These are phyloP conservation scores for Apophysomyces trapeziformis DNA, from an alignment of 371 early-diverging fungal genomes.

Conservation along the genomic window DNA sequence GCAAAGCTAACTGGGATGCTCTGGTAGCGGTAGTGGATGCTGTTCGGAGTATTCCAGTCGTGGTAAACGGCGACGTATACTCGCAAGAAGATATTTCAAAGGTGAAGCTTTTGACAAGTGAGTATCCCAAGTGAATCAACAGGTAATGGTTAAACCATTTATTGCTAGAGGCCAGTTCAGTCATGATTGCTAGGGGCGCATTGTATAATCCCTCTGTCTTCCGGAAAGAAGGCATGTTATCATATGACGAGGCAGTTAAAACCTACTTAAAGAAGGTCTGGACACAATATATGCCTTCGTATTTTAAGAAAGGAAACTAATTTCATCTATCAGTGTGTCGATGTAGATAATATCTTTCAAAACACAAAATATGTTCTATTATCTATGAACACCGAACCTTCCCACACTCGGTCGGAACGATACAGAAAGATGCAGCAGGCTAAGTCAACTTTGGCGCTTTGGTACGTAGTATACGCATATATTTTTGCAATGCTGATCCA, in stretches of 20 bases:
- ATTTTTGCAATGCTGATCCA: neutral
- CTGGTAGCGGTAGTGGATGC: conserved; percentile 71
- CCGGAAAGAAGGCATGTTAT: conserved; percentile 62
- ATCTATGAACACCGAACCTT: conserved; percentile 78
- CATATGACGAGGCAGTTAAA: conserved; percentile 56
- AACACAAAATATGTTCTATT: conserved; percentile 91
- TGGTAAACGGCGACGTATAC: conserved; percentile 93
- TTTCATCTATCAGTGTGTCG: conserved; percentile 41
- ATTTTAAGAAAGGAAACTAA: too few species aligned
- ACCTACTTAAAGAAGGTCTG: conserved; percentile 71
- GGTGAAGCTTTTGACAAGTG: conserved; percentile 60
- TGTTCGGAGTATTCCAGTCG: conserved; percentile 76
- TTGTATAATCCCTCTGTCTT: conserved; percentile 86
- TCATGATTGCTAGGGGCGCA: conserved; percentile 93
- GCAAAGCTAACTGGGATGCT: conserved; percentile 88
- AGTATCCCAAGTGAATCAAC: neutral
- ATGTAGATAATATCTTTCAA: conserved; percentile 71
- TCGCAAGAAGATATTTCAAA: conserved; percentile 61
- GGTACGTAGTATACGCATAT: conserved; percentile 29
- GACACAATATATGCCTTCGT: neutral
- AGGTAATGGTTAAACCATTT: neutral
- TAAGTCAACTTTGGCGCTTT: conserved; percentile 57
- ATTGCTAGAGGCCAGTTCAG: conserved; percentile 59
- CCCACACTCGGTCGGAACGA: conserved; percentile 48
- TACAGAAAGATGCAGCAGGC: conserved; percentile 54